Conservation (phyloP, 2,329 filamentous ascomycete genomes). For the Didymella segeticola region DNA sequence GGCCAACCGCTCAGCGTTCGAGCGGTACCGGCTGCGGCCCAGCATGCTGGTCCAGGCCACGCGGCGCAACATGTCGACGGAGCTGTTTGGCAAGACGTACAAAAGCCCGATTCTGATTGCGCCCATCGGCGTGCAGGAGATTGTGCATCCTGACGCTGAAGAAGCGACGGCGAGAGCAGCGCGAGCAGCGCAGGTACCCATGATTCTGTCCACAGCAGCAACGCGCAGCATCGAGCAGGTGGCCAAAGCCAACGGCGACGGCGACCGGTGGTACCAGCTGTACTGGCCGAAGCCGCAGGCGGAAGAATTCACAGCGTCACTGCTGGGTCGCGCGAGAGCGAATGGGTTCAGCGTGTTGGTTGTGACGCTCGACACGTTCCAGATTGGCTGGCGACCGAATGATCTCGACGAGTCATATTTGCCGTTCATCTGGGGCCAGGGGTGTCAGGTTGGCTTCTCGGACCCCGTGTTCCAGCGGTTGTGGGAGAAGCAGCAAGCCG, state of each 20-base stretch:
- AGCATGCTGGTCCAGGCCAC: slow-evolving; percentile 52
- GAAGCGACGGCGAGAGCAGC: slow-evolving; percentile 69
- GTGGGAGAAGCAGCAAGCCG: slow-evolving; percentile 40
- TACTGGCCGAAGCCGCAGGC: slow-evolving; percentile 74
- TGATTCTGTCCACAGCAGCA: slow-evolving; percentile 71
- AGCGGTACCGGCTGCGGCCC: slow-evolving; percentile 48
- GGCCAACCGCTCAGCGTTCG: slow-evolving; percentile 49
- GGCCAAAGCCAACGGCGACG: slow-evolving; percentile 63
- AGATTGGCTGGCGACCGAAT: slow-evolving; percentile 70
- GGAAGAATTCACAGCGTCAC: slow-evolving; percentile 68
- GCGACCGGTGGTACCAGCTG: slow-evolving; percentile 73
- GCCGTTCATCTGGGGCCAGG: slow-evolving; percentile 61
- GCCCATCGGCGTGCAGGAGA: slow-evolving; percentile 72
- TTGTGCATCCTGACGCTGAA: slow-evolving; percentile 72
- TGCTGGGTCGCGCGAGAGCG: slow-evolving; percentile 67
- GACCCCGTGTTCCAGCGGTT: slow-evolving; percentile 47
- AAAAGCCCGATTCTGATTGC: slow-evolving; percentile 66
- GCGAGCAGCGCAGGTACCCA: slow-evolving; percentile 66
- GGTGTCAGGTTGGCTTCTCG: slow-evolving; percentile 45
- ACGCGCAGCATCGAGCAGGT: slow-evolving; percentile 71
- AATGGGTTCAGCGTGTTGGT: slow-evolving; percentile 71
- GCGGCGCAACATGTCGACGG: slow-evolving; percentile 36
- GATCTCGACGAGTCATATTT: slow-evolving; percentile 70
- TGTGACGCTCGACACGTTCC: slow-evolving; percentile 76
- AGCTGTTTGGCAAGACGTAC: slow-evolving; percentile 53